Evolutionary conservation across 305 asterid genomes (phyloP), one percentile per base, ranked within the genome.

Genomic region (Lippia alba): DNA sequence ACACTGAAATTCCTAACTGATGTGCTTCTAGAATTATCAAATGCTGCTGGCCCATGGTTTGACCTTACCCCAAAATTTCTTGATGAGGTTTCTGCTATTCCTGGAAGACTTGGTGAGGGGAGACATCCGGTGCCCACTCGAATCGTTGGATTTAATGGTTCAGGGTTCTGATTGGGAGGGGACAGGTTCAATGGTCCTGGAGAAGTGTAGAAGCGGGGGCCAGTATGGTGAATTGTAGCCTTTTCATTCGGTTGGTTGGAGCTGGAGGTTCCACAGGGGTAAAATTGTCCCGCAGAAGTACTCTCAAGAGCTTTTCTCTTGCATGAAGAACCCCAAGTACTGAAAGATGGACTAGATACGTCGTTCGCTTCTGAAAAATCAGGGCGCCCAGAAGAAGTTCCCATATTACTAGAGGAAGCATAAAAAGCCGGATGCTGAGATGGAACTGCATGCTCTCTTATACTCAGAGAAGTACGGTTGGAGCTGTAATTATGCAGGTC

Each of bases 231-330:
- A 56, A 70, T 71, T 66, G 77, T 6, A 72, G 74, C 77, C 74
- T 77, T 87, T 40, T 55, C 80, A 71, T 41, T 53, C 18, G 80
- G 84, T 65, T 81, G 89, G 76, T 67, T 76, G 8, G 88, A 73
- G 81, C 91, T 85, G 45, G 92, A 85, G 77, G 86, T 83, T 61
- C 90, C 91, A 79, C 85, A 80, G 5, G 84, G 78, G 64, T 61
- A 79, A 70, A 79, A 82, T 55, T 82, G 96, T 66, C 82, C 79
- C 50, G 90, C 80, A 39, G 41, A 1, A 36, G 83, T 75, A 36
- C 92, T 87, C 79, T 88, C 95, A 5, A 86, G 78, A 62, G 85
- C 87, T 76, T 84, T 85, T 76, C 89, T 78, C 82, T 86, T 89
- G 82, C 85, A 84, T 76, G 90, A 88, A 34, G 83, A 76, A 66